Percentiles rank a stretch among this genome's conserved stretches.
Evolutionary conservation across 2,329 filamentous ascomycete genomes (phyloP).

Genomic region (Aspergillus viridinutans): DNA sequence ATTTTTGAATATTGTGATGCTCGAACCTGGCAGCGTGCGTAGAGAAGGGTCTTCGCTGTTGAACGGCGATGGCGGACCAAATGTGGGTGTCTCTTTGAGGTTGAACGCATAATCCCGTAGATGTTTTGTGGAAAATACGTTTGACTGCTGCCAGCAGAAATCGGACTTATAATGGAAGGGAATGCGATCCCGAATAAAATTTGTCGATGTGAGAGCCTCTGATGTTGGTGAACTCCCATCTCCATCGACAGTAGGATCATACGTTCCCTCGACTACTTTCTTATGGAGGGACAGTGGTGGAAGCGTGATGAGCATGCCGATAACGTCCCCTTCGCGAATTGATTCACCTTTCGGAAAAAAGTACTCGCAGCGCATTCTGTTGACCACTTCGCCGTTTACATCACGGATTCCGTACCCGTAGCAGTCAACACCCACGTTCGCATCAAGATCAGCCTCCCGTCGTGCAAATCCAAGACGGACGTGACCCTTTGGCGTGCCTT

Average conservation of each 20-base stretch:
- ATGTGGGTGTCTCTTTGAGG: constrained; percentile 43
- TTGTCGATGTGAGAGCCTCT: constrained; percentile 56
- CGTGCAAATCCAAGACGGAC: constrained; percentile 48
- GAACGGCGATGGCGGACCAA: constrained; percentile 50
- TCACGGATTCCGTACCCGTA: constrained; percentile 95
- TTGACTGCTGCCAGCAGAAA: constrained; percentile 76
- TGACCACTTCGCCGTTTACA: constrained; percentile 82
- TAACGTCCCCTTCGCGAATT: constrained; percentile 84
- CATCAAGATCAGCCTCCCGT: constrained; percentile 45
- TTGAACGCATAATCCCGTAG: constrained; percentile 65
- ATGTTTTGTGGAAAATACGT: constrained; percentile 70
- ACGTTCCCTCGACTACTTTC: constrained; percentile 81
- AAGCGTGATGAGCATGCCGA: constrained; percentile 87
- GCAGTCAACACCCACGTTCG: constrained; percentile 76
- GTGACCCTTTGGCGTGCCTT: constrained; percentile 35
- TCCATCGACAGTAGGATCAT: constrained; percentile 76
- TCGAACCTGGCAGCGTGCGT: constrained; percentile 79
- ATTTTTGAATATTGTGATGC: constrained; percentile 90
- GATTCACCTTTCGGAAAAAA: constrained; percentile 77
- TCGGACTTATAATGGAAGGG: constrained; percentile 92
- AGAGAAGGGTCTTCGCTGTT: constrained; percentile 71
- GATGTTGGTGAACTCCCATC: constrained; percentile 24
- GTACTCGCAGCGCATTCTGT: constrained; percentile 88
- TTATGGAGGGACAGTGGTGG: constrained; percentile 81
- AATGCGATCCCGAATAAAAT: constrained; percentile 91